Base-by-base conservation (phyloP, 495 filamentous ascomycete species). In the Tuber aestivum region DNA sequence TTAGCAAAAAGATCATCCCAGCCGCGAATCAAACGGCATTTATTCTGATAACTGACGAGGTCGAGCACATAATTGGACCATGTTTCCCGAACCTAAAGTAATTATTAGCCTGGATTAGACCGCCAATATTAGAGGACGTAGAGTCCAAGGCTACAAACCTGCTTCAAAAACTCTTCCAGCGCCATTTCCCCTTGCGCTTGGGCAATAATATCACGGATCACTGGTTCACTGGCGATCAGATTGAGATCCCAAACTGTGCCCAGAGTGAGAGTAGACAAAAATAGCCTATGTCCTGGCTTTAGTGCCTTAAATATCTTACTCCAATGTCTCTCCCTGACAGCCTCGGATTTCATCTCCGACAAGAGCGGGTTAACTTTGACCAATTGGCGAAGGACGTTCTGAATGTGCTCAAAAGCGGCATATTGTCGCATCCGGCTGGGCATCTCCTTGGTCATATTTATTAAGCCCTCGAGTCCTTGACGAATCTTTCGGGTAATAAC, bases 361-460 rank as follows among this genome's bases (percentile, higher is more conserved):
- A 99, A 86, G 38, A 98, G 86, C 23, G 90, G 86, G 81, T 97
- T 99, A 77, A 94, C 92, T 83, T 97, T 97, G 79, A 97, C 86
- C 37, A 94, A 86, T 79, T 93, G 89, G 14, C 93, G 92, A n/a
- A 98, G 88, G 40, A 95, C 91, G 75, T 90, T 92, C 81, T 99
- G 95, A 44, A 98, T 92, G 80, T 99, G 94, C 84, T 98, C 95
- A 83, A 99, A 99, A 20, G 95, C 96, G 77, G 95, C 95, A 84
- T 99, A 99, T 81, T 99, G 95, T 70, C 95, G 90, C 96, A 98
- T 99, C 69, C 95, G 90, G 84, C 93, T 97, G 0, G 95, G 95
- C 95, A 99, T 99, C 76, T 98, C 94, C 86, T 97, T 99, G 70
- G 94, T 97, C 91, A 97, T 95, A 85, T 97, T 97, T 82, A 97